A percentile compares a stretch with the other conserved stretches of the same genome.
phyloP scores from a whole-genome alignment of 371 early-diverging fungal species.

The Entomophthora muscae region DNA sequence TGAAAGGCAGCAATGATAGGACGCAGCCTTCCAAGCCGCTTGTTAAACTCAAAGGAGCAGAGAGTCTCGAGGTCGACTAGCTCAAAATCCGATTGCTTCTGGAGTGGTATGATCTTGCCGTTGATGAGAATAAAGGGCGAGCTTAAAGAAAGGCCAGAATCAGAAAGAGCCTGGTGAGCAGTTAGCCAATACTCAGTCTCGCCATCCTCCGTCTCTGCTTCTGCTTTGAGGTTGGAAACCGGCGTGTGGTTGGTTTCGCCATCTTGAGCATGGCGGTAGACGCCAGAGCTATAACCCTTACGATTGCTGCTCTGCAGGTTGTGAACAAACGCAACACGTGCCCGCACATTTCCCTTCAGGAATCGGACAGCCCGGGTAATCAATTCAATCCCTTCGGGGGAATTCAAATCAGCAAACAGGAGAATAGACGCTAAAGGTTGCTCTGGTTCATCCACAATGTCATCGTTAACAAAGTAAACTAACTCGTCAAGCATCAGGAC shows the following conservation, averaged over 20 bases:
- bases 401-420: not conserved
- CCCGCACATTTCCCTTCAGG: not conserved
- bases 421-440: not conserved
- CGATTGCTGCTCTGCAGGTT: not conserved
- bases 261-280: not conserved
- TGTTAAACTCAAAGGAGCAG: conserved; percentile 20
- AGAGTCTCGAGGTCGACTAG: conserved; percentile 13
- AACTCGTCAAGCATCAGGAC: not conserved
- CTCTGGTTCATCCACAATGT: not conserved
- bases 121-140: conserved; percentile 23
- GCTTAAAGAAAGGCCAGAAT: conserved; percentile 12
- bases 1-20: not conserved
- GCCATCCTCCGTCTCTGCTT: not conserved
- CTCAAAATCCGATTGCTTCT: conserved; percentile 22
- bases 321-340: not conserved
- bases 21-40: conserved; percentile 16
- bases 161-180: conserved; percentile 3
- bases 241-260: not conserved
- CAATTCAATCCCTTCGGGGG: not conserved
- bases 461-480: not conserved
- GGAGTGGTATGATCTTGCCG: conserved; percentile 22
- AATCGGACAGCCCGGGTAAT: not conserved
- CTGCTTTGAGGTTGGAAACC: not conserved
- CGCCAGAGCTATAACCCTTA: not conserved
- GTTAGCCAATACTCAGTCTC: not conserved